phyloP scores from a whole-genome alignment of 768 basidiomycete species.

The Panellus pusillus region DNA sequence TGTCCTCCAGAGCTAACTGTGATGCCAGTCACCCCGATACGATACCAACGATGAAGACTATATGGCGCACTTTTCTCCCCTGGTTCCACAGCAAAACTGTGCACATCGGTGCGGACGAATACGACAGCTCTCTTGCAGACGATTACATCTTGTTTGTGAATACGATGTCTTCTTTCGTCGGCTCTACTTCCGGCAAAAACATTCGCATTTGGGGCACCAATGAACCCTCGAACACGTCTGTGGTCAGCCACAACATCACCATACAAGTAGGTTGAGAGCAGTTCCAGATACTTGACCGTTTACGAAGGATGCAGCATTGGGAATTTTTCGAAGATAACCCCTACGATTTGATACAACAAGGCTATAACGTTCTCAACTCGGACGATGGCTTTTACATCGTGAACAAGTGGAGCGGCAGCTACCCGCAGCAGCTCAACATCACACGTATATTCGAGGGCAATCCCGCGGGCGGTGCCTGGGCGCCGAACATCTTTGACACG shows the following conservation, averaged over 20 bases:
- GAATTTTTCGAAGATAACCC: conserved; percentile 23
- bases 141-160: conserved; percentile 21
- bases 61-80: conserved; percentile 18
- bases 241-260: conserved; percentile 19
- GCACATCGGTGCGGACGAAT: conserved; percentile 22
- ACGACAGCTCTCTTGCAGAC: conserved; percentile 15
- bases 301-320: conserved; percentile 8
- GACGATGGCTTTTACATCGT: conserved; percentile 22
- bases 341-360: conserved; percentile 3
- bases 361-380: conserved; percentile 16
- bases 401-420: conserved; percentile 18
- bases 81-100: conserved; percentile 21
- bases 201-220: conserved; percentile 23
- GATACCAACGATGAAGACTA: conserved; percentile 18
- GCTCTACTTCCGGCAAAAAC: conserved; percentile 8
- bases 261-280: neutral
- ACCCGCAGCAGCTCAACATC: conserved; percentile 19
- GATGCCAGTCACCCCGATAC: conserved; percentile 12
- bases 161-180: conserved; percentile 17
- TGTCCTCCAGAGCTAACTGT: neutral
- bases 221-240: conserved; percentile 17
- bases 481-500: conserved; percentile 19
- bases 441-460: conserved; percentile 20
- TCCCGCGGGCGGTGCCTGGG: conserved; percentile 20
- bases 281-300: too few relatives aligned